Evolutionary conservation across 257 asterid species (phyloP).

Genomic region (Apocynum venetum): DNA sequence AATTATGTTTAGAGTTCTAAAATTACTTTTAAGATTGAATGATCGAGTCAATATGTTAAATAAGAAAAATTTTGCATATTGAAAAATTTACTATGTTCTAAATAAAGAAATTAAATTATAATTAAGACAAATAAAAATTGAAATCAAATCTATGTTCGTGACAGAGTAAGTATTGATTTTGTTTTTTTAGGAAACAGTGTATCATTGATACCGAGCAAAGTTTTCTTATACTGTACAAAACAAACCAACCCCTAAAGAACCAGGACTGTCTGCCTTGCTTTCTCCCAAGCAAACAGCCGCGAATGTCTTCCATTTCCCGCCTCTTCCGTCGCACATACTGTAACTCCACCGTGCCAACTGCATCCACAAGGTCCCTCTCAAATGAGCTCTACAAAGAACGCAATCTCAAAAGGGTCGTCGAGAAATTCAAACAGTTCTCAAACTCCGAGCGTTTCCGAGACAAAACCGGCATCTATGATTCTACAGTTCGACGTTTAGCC

Average conservation of each 20-base stretch:
- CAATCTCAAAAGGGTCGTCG: conserved; percentile 32
- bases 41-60: too few species aligned
- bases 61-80: too few species aligned
- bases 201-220: too few species aligned
- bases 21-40: too few species aligned
- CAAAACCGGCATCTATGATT: conserved; percentile 34
- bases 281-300: background rate
- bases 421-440: conserved; percentile 37
- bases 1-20: too few species aligned
- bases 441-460: conserved; percentile 32
- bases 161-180: too few species aligned
- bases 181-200: too few species aligned
- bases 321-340: conserved; percentile 28
- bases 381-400: conserved; percentile 33
- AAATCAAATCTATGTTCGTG: too few species aligned
- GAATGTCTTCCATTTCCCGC: conserved; percentile 15
- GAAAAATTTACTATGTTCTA: too few species aligned
- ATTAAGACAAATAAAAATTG: too few species aligned
- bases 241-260: background rate
- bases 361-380: conserved; percentile 19
- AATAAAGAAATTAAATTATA: too few species aligned
- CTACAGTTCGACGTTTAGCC: conserved; percentile 39
- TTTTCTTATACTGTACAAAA: too few species aligned
- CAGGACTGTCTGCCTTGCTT: background rate
- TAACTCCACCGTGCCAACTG: conserved; percentile 6